Base-by-base conservation (phyloP, 352 stramenopile genomes). In the Elongisporangium prolatum region DNA sequence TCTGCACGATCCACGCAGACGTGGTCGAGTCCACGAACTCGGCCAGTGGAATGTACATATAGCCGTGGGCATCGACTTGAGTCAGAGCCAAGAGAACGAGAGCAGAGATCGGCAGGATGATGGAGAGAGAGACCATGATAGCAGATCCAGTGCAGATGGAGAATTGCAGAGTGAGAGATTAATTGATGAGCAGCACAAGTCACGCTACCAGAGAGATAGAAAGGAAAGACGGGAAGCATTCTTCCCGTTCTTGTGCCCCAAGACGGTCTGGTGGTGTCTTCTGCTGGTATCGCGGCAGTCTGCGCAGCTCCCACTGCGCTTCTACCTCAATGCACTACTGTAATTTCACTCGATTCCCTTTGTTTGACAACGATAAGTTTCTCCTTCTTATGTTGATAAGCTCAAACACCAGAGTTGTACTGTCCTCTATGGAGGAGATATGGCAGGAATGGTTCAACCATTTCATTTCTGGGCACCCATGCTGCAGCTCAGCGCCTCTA, bases 1-100 rank as follows among this genome's bases (percentile, higher is more conserved):
- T 74, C 57, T 74, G 64, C 8, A 74, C 67, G 51, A 74, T 10
- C 67, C 67, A 74, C 11, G 67, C 67, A 8, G 67, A 69, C 21
- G 48, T 74, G 20, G 50, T 56, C 49, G 64, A 69, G 25, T 67
- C 64, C 56, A 66, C 64, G 51, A 74, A 74, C 55, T 74, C 64
- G 14, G 63, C 65, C 21, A 71, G 57, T 2, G 64, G 67, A 37
- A 71, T 63, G 21, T 71, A 49, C 67, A 74, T 74, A 57, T 74
- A 74, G 17, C 67, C 67, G 48, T 74, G 67, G 38, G 63, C 67
- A 44, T 61, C 56, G 0, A 47, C 54, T 25, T 54, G 61, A n/a
- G 48, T 64, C 51, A 54, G 50, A 38, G 67, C 60, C 38, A 48
- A 60, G 13, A 58, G 60, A 9, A 60, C 57, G 52, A 75, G 61